Evolutionary conservation across 2,329 filamentous ascomycete species (phyloP).

Genomic region (Paracoccidioides brasiliensis): DNA sequence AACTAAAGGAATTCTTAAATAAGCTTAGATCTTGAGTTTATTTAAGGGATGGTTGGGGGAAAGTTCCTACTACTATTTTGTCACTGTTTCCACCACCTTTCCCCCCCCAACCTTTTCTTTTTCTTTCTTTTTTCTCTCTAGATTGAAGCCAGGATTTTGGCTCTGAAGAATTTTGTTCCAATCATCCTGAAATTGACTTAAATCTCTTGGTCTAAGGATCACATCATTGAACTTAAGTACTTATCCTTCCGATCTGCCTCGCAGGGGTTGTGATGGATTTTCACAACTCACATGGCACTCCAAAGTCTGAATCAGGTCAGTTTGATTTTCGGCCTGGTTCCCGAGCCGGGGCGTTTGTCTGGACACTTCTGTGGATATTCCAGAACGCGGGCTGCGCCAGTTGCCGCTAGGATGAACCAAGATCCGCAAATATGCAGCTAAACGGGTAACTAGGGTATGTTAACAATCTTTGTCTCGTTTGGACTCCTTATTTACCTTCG

Average conservation of each 20-base stretch:
- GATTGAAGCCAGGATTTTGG: neutral
- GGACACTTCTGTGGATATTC: neutral
- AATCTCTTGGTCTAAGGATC: neutral
- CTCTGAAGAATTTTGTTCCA: neutral
- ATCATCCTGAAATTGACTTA: neutral
- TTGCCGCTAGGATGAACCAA: neutral
- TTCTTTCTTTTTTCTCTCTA: neutral
- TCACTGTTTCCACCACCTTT: neutral
- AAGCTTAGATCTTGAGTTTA: too few relatives aligned
- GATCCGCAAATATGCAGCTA: neutral
- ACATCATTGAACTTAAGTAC: neutral
- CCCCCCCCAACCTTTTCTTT: neutral
- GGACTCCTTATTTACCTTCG: neutral
- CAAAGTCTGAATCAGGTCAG: neutral
- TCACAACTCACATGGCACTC: neutral
- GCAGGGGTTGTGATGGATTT: neutral
- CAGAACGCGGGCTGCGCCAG: neutral
- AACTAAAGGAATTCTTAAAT: neutral
- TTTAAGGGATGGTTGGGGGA: too few relatives aligned
- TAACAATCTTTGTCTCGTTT: neutral
- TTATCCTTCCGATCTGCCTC: neutral
- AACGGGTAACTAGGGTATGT: too few relatives aligned
- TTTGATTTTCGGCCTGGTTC: neutral
- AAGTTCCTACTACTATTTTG: neutral
- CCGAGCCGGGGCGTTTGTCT: neutral